phyloP scores from a whole-genome alignment of 768 basidiomycete species.

The Leccinum longicurvipes region DNA sequence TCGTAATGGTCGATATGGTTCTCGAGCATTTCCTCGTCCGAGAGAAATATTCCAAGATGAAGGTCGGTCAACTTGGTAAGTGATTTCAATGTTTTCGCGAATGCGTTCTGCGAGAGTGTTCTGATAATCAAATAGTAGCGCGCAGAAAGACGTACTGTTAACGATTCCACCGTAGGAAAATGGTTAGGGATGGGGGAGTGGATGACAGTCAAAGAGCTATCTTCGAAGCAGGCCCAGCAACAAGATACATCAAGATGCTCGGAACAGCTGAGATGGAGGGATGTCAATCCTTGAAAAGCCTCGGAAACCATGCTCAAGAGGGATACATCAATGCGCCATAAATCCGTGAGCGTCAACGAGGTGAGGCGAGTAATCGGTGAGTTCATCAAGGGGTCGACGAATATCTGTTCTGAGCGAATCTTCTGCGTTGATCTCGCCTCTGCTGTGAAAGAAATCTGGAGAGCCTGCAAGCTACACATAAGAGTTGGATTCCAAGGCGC shows the following conservation, averaged over 20 bases:
- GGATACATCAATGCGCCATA: constrained; percentile 55
- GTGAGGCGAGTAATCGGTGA: constrained; percentile 36
- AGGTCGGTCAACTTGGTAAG: constrained; percentile 47
- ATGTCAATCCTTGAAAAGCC: constrained; percentile 42
- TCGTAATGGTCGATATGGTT: constrained; percentile 37
- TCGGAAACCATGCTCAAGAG: constrained; percentile 47
- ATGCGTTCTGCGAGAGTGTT: constrained; percentile 35
- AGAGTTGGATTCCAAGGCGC: constrained; percentile 28
- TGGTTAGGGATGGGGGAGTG: constrained; percentile 65
- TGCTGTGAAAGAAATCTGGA: constrained; percentile 41
- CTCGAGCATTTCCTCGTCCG: constrained; percentile 48
- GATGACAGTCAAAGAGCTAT: constrained; percentile 47
- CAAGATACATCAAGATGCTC: constrained; percentile 56
- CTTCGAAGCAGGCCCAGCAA: constrained; percentile 66
- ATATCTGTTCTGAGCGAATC: constrained; percentile 33
- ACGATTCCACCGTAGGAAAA: constrained; percentile 37
- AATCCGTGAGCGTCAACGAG: constrained; percentile 45
- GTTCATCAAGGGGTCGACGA: constrained; percentile 26
- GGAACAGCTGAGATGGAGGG: constrained; percentile 56
- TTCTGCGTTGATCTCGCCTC: constrained; percentile 47
- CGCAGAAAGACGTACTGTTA: constrained; percentile 48
- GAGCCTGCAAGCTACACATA: constrained; percentile 35
- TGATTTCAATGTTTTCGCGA: constrained; percentile 42
- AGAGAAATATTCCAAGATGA: constrained; percentile 63
- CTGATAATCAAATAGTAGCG: not conserved